These are phyloP conservation scores for Carex cristatella DNA, from an alignment of 176 grass and related monocot genomes.

Conservation along the genomic window DNA sequence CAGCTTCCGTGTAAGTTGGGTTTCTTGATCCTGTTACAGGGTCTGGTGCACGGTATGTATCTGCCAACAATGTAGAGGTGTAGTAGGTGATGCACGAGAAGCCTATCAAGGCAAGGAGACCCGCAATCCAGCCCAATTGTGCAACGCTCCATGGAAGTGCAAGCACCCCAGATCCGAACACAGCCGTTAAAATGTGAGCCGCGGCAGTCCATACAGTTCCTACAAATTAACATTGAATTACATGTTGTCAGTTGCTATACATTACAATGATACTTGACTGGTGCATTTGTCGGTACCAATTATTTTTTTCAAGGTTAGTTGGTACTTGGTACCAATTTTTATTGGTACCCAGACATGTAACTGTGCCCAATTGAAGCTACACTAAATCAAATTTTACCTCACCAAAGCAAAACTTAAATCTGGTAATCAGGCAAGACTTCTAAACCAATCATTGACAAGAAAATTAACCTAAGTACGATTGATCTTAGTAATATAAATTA, in stretches of 20 bases:
- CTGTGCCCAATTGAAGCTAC: not conserved
- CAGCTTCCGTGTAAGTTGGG: not conserved
- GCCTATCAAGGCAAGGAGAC: not conserved
- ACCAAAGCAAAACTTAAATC: not conserved
- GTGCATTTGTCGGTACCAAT: not conserved
- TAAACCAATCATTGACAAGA: not conserved
- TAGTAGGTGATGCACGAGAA: conserved; percentile 18
- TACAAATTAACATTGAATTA: not conserved
- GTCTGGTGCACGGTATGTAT: conserved; percentile 22
- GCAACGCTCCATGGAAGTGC: conserved; percentile 24
- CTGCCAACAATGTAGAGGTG: conserved; percentile 12
- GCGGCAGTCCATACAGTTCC: conserved; percentile 19
- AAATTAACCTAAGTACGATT: not conserved
- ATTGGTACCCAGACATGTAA: not conserved
- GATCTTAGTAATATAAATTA: not conserved
- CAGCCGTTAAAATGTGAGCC: conserved; percentile 22
- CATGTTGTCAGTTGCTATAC: not conserved
- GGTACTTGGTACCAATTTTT: not conserved
- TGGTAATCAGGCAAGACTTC: not conserved
- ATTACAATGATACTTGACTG: not conserved
- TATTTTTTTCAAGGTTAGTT: not conserved
- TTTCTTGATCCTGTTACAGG: conserved; percentile 3
- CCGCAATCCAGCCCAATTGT: conserved; percentile 22
- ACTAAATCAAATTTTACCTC: not conserved
- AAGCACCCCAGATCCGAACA: conserved; percentile 29